phyloP scores from a whole-genome alignment of 345 rosid genomes.

The Erodium maritimum region DNA sequence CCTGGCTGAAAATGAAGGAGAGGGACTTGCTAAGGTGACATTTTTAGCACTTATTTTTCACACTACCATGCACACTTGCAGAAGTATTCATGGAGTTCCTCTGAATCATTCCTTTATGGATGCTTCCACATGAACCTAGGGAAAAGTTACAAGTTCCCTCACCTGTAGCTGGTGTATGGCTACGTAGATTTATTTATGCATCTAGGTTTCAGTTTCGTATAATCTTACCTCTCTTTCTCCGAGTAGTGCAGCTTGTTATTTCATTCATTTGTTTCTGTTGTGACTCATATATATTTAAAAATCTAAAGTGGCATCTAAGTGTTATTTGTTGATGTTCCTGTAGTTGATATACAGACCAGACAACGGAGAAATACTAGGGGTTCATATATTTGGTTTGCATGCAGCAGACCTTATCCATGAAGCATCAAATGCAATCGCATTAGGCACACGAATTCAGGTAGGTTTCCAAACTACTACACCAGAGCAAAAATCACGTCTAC shows the following conservation, averaged over 20 bases:
- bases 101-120: background rate
- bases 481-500: background rate
- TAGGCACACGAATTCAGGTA: conserved; percentile 82
- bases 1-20: conserved; percentile 95
- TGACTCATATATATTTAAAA: too few relatives aligned
- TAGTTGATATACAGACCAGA: conserved; percentile 98
- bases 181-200: background rate
- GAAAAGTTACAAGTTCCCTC: background rate
- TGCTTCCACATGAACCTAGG: background rate
- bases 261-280: too few relatives aligned
- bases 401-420: conserved; percentile 99
- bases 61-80: background rate
- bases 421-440: conserved; percentile 94
- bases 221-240: too few relatives aligned
- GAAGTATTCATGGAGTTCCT: background rate
- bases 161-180: background rate
- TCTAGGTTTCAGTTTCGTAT: background rate
- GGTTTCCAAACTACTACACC: background rate
- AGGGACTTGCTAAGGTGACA: conserved; percentile 90
- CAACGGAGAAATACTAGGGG: conserved; percentile 93
- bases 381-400: conserved; percentile 91
- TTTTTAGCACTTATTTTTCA: background rate
- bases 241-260: too few relatives aligned
- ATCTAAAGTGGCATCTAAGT: too few relatives aligned
- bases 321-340: conserved; percentile 3